phyloP scores from a whole-genome alignment of 2,329 filamentous ascomycete genomes.

The Aureobasidium sp. region DNA sequence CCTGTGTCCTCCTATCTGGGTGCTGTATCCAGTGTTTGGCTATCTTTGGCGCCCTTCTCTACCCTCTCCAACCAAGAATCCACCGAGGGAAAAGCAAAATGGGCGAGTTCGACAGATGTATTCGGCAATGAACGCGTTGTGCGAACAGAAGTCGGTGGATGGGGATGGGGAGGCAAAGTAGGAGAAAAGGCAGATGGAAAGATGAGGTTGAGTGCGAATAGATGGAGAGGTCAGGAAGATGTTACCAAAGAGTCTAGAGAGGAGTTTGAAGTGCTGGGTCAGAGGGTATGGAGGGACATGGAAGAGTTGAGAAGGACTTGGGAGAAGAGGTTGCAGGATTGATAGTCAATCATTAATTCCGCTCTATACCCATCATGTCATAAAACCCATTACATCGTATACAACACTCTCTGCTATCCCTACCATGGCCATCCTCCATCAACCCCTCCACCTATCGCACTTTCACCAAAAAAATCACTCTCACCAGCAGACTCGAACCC shows the following conservation, averaged over 20 bases:
- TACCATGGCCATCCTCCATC: too few species aligned
- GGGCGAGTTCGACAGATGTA: slow-evolving; percentile 66
- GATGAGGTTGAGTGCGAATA: slow-evolving; percentile 40
- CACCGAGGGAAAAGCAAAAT: slow-evolving; percentile 58
- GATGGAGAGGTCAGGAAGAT: slow-evolving; percentile 51
- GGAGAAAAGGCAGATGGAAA: slow-evolving; percentile 36
- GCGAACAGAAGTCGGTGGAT: slow-evolving; percentile 77
- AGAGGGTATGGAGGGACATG: slow-evolving; percentile 33
- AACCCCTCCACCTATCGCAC: too few species aligned
- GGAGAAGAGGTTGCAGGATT: slow-evolving; percentile 30
- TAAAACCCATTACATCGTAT: too few species aligned
- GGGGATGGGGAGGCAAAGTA: slow-evolving; percentile 57
- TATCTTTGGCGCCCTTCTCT: slow-evolving; percentile 60
- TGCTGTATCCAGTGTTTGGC: slow-evolving; percentile 67
- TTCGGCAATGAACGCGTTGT: slow-evolving; percentile 54
- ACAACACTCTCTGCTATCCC: too few species aligned
- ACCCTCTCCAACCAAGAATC: slow-evolving; percentile 49
- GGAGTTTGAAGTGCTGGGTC: slow-evolving; percentile 59
- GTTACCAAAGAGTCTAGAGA: slow-evolving; percentile 62
- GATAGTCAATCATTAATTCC: background rate
- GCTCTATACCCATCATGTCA: too few species aligned
- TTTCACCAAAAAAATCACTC: background rate
- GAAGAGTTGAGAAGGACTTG: slow-evolving; percentile 27
- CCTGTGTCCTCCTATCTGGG: slow-evolving; percentile 66
- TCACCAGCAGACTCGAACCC: background rate